Base-by-base conservation (phyloP, 441 rosid species). In the Populus hybrid region DNA sequence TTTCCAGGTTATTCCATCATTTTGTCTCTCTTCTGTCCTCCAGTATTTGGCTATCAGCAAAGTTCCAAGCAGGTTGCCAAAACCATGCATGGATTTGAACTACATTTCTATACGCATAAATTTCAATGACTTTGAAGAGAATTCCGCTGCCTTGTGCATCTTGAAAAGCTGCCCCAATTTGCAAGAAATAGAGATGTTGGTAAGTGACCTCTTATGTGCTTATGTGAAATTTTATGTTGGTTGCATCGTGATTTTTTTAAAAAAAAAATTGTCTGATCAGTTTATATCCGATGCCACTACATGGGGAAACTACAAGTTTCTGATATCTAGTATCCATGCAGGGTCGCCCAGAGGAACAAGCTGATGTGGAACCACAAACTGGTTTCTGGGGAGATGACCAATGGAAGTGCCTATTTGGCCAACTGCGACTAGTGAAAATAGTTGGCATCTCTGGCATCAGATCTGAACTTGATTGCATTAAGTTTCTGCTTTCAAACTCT, bases 101-200 rank as follows among this genome's bases (percentile, higher is more conserved):
- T 88, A 89, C 84, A 89, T 92, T 70, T 90, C 91, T 18, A 74
- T 92, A 29, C 86, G 90, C 74, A 88, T 92, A 75, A 89, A 92
- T 80, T 91, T 90, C 83, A 87, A 87, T 71, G 96, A 92, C 74
- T 21, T 82, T 68, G 88, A 87, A 45, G 92, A 92, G 87, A 88
- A 74, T 80, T 74, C 76, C 21, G 92, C 94, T 81, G 90, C 91
- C 68, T 72, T 85, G 20, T 90, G 94, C 82, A 84, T 92, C 74
- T 77, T 89, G 71, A 88, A 87, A 83, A 90, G 96, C 81, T 82
- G 86, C 73, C 96, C 94, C 3, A 89, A 87, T 73, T 80, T 92
- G 61, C 91, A 86, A 77, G 96, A 91, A 80, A 82, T 91, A 53
- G 95, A 90, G 84, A 87, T 89, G 81, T 77, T 88, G 89, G 92